Percentiles rank a stretch among this genome's conserved stretches.
phyloP scores from a whole-genome alignment of 106 monocot genomes.

The Dendrobium chrysotoxum region DNA sequence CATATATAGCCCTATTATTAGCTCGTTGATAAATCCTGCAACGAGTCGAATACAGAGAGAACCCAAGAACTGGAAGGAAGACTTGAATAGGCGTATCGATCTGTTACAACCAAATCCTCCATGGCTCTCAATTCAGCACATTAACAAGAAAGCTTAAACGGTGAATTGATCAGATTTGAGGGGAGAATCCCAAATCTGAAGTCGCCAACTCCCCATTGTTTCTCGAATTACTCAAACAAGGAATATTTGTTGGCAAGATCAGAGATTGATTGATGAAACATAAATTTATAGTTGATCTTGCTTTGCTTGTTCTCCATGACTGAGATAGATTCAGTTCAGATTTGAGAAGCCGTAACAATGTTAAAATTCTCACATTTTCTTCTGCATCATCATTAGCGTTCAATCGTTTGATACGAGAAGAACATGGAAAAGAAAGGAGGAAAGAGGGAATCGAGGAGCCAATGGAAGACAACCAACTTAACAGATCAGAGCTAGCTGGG shows the following conservation, averaged over 20 bases:
- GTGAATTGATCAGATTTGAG: too few relatives aligned
- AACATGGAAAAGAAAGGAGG: not conserved
- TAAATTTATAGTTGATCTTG: too few relatives aligned
- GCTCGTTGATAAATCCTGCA: not conserved
- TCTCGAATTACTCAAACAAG: too few relatives aligned
- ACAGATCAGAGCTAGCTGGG: too few relatives aligned
- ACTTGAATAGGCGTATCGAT: too few relatives aligned
- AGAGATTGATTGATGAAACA: too few relatives aligned
- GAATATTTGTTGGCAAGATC: too few relatives aligned
- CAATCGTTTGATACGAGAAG: not conserved
- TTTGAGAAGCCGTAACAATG: not conserved
- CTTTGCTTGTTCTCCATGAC: not conserved
- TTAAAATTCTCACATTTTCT: not conserved
- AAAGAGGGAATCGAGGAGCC: not conserved
- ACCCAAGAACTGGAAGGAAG: not conserved
- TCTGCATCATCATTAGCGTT: not conserved
- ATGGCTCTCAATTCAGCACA: too few relatives aligned
- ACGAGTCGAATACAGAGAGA: not conserved
- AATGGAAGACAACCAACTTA: not conserved
- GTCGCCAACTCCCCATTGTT: not conserved
- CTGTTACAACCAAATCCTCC: too few relatives aligned
- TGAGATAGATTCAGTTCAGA: not conserved
- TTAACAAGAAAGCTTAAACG: too few relatives aligned
- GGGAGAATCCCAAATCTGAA: not conserved
- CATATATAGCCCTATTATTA: slow-evolving; percentile 1